phyloP scores from a whole-genome alignment of 2,329 filamentous ascomycete species.

The Claviceps pazoutovae region DNA sequence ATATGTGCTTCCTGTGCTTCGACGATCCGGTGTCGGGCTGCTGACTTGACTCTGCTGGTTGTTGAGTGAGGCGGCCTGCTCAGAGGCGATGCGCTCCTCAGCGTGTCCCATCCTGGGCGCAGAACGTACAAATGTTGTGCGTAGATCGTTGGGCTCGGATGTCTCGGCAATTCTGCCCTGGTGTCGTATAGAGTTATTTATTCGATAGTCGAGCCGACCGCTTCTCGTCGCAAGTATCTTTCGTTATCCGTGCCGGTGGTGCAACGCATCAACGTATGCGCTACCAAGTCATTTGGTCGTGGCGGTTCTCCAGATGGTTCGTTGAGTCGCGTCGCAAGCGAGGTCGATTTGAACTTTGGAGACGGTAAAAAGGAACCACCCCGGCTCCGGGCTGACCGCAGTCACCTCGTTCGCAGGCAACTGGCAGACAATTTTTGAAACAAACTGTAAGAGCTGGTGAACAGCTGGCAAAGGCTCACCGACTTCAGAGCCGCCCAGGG shows the following conservation, averaged over 20 bases:
- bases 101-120: constrained; percentile 3
- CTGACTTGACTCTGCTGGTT: neutral
- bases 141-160: neutral
- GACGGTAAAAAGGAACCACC: neutral
- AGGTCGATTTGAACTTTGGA: neutral
- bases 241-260: constrained; percentile 1
- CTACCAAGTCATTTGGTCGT: constrained; percentile 3
- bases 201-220: neutral
- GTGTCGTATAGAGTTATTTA: neutral
- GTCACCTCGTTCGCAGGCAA: neutral
- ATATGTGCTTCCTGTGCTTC: constrained; percentile 5
- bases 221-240: neutral
- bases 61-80: neutral
- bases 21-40: constrained; percentile 8
- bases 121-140: neutral
- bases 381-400: neutral
- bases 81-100: constrained; percentile 1
- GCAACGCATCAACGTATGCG: neutral
- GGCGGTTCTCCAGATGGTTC: neutral
- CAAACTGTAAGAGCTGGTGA: neutral
- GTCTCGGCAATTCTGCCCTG: neutral
- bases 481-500: constrained; percentile 3
- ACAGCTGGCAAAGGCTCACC: constrained; percentile 2
- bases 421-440: neutral
- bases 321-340: neutral